Evolutionary conservation across 371 early-diverging fungal species (phyloP).

Genomic region (Actinomortierella ambigua): DNA sequence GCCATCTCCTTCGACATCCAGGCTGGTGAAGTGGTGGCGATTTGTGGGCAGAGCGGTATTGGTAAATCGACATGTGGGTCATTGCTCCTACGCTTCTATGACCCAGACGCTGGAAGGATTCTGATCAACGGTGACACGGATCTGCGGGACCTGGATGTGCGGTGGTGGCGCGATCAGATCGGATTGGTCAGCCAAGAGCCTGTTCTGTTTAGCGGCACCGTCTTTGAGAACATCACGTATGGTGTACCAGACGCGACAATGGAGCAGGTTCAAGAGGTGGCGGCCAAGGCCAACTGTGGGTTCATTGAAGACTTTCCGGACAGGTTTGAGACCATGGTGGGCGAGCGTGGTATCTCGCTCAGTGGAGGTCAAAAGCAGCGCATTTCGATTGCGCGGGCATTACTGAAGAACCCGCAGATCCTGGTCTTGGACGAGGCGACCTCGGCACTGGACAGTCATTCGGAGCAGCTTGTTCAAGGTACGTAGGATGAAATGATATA

Average conservation of each 20-base stretch:
- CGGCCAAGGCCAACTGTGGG: conserved; percentile 65
- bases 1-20: conserved; percentile 2
- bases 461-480: conserved; percentile 80
- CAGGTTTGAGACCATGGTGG: conserved; percentile 71
- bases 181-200: conserved; percentile 87
- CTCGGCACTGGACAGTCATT: conserved; percentile 78
- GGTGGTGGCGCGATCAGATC: conserved; percentile 63
- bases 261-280: conserved; percentile 64
- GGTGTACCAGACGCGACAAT: conserved; percentile 60
- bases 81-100: conserved; percentile 73
- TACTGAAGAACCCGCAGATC: conserved; percentile 71
- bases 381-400: conserved; percentile 35
- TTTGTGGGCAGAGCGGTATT: conserved; percentile 71
- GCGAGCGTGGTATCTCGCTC: conserved; percentile 72
- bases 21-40: neutral
- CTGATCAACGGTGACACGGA: conserved; percentile 61
- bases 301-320: conserved; percentile 71
- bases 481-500: conserved; percentile 76
- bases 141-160: conserved; percentile 54
- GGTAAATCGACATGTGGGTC: conserved; percentile 79
- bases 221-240: conserved; percentile 80
- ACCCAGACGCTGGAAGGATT: conserved; percentile 14
- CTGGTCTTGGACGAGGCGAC: conserved; percentile 94
- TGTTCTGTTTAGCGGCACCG: conserved; percentile 79
- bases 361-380: conserved; percentile 88